phyloP scores from a whole-genome alignment of 2,329 filamentous ascomycete genomes.

The Sporothrix pseudoabietina region DNA sequence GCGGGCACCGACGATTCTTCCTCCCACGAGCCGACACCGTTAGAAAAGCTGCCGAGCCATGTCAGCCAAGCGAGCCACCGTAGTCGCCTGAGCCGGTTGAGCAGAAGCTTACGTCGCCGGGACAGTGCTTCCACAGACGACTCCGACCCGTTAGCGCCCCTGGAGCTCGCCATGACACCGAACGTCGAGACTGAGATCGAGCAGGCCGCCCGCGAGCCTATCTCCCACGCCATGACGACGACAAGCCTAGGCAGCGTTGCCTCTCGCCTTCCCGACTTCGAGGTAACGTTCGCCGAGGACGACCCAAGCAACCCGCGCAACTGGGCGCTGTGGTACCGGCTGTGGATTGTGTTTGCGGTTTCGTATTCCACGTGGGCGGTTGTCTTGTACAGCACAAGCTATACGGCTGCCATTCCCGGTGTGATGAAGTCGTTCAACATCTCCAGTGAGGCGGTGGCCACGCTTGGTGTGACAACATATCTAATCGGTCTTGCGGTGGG shows the following conservation, averaged over 20 bases:
- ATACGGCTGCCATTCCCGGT: slow-evolving; percentile 68
- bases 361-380: slow-evolving; percentile 49
- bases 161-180: slow-evolving; percentile 35
- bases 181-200: slow-evolving; percentile 33
- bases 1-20: slow-evolving; percentile 21
- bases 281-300: slow-evolving; percentile 66
- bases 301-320: slow-evolving; percentile 66
- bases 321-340: slow-evolving; percentile 59
- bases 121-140: slow-evolving; percentile 30
- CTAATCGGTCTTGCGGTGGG: slow-evolving; percentile 70
- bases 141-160: slow-evolving; percentile 34
- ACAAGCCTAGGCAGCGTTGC: slow-evolving; percentile 46
- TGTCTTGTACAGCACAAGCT: slow-evolving; percentile 73
- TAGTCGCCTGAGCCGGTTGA: slow-evolving; percentile 11
- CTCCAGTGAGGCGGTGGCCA: slow-evolving; percentile 55
- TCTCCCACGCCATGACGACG: slow-evolving; percentile 44
- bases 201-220: slow-evolving; percentile 42
- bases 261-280: slow-evolving; percentile 58
- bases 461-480: slow-evolving; percentile 74
- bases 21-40: slow-evolving; percentile 13
- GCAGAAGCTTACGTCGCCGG: slow-evolving; percentile 20
- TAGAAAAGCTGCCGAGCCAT: slow-evolving; percentile 22
- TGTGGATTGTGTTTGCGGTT: slow-evolving; percentile 46
- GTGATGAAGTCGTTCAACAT: slow-evolving; percentile 67
- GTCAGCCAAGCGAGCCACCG: slow-evolving; percentile 20